A percentile compares a stretch with the other conserved stretches of the same genome.
phyloP scores from a whole-genome alignment of 2,329 filamentous ascomycete species.

The Xylaria polymorpha region DNA sequence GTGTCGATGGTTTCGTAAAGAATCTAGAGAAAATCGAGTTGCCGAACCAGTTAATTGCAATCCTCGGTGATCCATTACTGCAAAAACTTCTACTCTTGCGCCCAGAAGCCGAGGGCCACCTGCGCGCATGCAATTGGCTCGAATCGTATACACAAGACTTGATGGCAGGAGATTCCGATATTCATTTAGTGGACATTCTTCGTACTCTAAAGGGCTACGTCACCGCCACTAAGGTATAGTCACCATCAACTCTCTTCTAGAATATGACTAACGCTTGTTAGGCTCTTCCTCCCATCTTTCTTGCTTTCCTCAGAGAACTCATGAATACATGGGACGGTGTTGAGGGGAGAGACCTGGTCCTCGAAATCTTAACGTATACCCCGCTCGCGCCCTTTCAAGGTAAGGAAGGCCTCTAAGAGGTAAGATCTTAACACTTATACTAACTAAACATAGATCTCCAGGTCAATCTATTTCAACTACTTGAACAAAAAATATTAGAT shows the following conservation, averaged over 20 bases:
- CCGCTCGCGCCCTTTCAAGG: slow-evolving; percentile 68
- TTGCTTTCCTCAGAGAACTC: slow-evolving; percentile 64
- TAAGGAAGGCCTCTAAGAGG: slow-evolving; percentile 49
- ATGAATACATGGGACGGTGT: slow-evolving; percentile 72
- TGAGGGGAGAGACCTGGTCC: slow-evolving; percentile 63
- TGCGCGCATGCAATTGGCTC: slow-evolving; percentile 70
- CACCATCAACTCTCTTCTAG: slow-evolving; percentile 30
- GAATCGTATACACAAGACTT: slow-evolving; percentile 66
- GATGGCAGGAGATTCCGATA: slow-evolving; percentile 62
- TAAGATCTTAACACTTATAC: slow-evolving; percentile 22
- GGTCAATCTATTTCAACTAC: slow-evolving; percentile 58
- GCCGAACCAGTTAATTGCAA: slow-evolving; percentile 83
- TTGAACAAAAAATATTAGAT: slow-evolving; percentile 65
- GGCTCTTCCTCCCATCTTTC: slow-evolving; percentile 61
- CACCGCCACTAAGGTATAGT: slow-evolving; percentile 63
- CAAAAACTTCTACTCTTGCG: slow-evolving; percentile 80
- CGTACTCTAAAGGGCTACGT: slow-evolving; percentile 68
- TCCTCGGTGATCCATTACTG: slow-evolving; percentile 78
- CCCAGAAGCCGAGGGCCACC: slow-evolving; percentile 63
- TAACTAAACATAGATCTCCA: slow-evolving; percentile 61
- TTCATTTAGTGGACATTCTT: slow-evolving; percentile 65
- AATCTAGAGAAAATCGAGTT: slow-evolving; percentile 82
- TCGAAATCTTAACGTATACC: slow-evolving; percentile 68
- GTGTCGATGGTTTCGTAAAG: slow-evolving; percentile 74
- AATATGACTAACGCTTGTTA: slow-evolving; percentile 34